Base-by-base conservation (phyloP, 306 rosid species). In the Quillaja saponaria region DNA sequence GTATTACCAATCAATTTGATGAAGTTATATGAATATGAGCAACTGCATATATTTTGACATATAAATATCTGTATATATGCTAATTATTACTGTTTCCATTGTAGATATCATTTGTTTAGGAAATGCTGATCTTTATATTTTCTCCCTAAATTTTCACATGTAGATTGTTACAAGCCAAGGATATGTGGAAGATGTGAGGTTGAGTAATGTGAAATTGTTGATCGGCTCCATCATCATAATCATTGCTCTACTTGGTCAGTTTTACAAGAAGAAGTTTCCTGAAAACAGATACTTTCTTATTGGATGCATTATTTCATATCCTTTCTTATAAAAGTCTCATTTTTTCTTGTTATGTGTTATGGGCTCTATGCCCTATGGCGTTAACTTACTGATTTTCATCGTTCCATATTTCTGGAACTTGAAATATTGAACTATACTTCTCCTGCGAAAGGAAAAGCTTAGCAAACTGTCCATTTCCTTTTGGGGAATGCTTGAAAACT, bases 221-320 rank as follows among this genome's bases (percentile, higher is more conserved):
- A 60, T 94, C 65, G 97, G 99, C n/a, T 40, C 84, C 19, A 45
- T 87, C 31, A 80, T 94, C 45, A 89, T 89, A 12, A 75, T 75
- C 64, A 82, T 94, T 61, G 99, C 97, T 48, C 85, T 94, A 19
- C 76, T 89, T 9, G 97, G 97, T 47, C 99, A 94, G 63, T 94
- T 94, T 55, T 89, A 94, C 87, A 92, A 85, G 69, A 94, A 89
- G 74, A 89, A 87, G 76, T 94, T 89, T 62, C 96, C 99, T 16
- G 99, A 89, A 70, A 94, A 89, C 61, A 80, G 80, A 48, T 83
- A 94, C 55, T 94, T 94, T 49, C 89, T 94, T 68, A 63, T 89
- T 61, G 77, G 58, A 19, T 94, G 96, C 88, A 89, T 89, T 72
- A 76, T 66, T 13, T 87, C 82, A 89, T 89, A 94, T 94, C 99